Evolutionary conservation across 768 basidiomycete genomes (phyloP), one percentile per base, ranked within the genome.

Genomic region (Suillus spraguei): DNA sequence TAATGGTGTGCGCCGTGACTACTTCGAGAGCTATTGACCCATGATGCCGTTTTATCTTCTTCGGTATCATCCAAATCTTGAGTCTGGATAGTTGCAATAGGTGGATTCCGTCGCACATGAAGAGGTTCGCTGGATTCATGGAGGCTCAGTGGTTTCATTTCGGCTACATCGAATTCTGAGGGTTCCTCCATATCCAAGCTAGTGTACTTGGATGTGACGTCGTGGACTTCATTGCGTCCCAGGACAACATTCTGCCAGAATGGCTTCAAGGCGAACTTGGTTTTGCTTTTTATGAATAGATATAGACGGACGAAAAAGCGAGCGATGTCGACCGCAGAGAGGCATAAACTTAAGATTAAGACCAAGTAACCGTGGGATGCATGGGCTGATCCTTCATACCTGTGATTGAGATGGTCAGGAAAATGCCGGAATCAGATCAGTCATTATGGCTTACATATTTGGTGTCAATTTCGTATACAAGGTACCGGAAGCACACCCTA

Each of bases 381-480:
- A 72, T 97, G 95, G 11, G 79, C 74, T 63, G 82, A 76, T 65
- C 83, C 86, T 77, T 88, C 77, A 69, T 92, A 92, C 90, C 91
- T 92, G 70, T 33, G 41, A 58, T 33, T 35, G 20, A 33, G 32
- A 63, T 63, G 58, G 62, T 47, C 20, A 47, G 44, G 71, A 24
- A 58, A 42, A 56, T 60, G 32, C 38, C 46, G 59, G 33, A 20
- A 42, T 42, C 9, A 46, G 52, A 47, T n/a, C 20, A 3, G 11
- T 2, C 20, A 33, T n/a, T 20, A 8, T 28, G 61, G 50, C 89
- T 70, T 75, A 95, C 90, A 95, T 87, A 75, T 96, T n/a, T 3
- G 93, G 92, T 0, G 93, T 94, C 59, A 89, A 74, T 66, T 92
- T 92, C 50, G 81, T 81, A 76, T 98, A 97, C 28, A 92, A 72